phyloP scores from a whole-genome alignment of 1,139 yeast species.

The Pichia sp. region DNA sequence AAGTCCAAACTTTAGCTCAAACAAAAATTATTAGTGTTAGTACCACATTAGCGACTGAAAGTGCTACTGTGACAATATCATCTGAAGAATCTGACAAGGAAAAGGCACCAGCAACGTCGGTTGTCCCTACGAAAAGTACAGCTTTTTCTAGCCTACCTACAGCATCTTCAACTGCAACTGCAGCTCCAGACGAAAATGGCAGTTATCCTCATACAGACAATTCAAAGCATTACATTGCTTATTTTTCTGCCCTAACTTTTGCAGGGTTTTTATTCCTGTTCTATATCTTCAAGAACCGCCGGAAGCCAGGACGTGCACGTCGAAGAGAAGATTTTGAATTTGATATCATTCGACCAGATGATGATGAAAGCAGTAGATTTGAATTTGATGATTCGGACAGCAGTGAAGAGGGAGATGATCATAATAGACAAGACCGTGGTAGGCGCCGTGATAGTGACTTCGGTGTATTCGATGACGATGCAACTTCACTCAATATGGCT shows the following conservation, averaged over 20 bases:
- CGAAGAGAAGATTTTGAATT: constrained; percentile 74
- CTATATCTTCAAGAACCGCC: constrained; percentile 42
- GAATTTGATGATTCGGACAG: constrained; percentile 20
- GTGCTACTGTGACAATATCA: neutral
- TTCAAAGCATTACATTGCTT: constrained; percentile 33
- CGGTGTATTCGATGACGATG: constrained; percentile 12
- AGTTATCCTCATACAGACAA: constrained; percentile 28
- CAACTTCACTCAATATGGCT: neutral
- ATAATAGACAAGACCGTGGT: constrained; percentile 2
- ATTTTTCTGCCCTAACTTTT: constrained; percentile 55
- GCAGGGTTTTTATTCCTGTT: constrained; percentile 56
- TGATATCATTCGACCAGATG: constrained; percentile 65
- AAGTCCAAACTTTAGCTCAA: neutral
- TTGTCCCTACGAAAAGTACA: neutral
- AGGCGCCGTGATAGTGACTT: constrained; percentile 3
- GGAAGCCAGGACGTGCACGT: constrained; percentile 49
- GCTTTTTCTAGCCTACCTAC: too few relatives aligned
- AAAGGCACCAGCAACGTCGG: neutral
- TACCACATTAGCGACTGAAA: neutral
- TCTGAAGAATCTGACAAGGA: neutral
- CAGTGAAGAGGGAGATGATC: constrained; percentile 8
- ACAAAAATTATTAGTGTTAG: neutral
- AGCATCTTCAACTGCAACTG: neutral
- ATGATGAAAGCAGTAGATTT: constrained; percentile 41
- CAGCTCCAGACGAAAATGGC: constrained; percentile 23